Evolutionary conservation across 345 rosid species (phyloP).

Genomic region (Syzygium aqueum): DNA sequence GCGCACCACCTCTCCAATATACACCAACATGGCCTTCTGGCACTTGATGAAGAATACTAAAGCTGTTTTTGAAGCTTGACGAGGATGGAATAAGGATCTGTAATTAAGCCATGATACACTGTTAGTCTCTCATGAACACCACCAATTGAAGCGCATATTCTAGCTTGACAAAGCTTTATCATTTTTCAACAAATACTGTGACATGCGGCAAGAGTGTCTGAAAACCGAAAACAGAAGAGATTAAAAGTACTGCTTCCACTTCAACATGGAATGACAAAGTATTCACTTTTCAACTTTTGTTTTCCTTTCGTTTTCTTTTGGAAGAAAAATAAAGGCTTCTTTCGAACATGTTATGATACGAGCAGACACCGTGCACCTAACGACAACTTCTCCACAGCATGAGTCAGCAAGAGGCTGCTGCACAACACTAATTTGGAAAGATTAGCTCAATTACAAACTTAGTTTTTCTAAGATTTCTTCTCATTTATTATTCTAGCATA

Average conservation of each 20-base stretch:
- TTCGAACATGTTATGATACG: background rate
- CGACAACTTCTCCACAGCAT: background rate
- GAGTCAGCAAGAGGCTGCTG: background rate
- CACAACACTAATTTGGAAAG: background rate
- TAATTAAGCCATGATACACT: background rate
- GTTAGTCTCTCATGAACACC: background rate
- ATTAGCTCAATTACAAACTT: background rate
- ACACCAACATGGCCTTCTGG: constrained; percentile 98
- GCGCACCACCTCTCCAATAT: constrained; percentile 95
- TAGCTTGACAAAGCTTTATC: background rate
- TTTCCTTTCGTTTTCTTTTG: background rate
- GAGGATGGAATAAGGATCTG: constrained; percentile 45
- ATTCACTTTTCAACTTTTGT: background rate
- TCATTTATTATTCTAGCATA: background rate
- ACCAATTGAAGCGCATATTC: background rate
- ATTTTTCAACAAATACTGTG: background rate
- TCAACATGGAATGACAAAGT: background rate
- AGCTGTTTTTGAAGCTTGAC: constrained; percentile 16
- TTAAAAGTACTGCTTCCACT: background rate
- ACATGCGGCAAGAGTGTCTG: background rate
- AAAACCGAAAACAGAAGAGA: background rate
- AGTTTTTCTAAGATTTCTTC: background rate
- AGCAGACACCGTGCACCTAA: background rate
- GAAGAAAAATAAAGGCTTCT: background rate
- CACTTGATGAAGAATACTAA: constrained; percentile 69